These are phyloP conservation scores for Groenewaldozyma tartarivorans DNA, from an alignment of 805 yeast genomes.

Conservation along the genomic window DNA sequence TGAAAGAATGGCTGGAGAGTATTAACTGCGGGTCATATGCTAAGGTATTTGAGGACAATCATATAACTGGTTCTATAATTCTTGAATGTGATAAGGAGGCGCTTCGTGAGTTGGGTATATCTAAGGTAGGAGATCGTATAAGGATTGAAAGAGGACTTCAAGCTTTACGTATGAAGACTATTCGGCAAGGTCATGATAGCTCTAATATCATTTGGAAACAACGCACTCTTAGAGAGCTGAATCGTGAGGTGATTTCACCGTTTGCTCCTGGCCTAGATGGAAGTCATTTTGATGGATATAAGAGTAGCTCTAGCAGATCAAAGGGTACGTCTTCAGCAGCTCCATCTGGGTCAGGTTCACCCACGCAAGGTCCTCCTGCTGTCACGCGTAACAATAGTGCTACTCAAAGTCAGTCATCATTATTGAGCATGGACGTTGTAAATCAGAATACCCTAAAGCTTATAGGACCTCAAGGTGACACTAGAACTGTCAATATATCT, in stretches of 20 bases:
- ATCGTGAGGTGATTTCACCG: constrained; percentile 14
- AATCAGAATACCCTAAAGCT: constrained; percentile 44
- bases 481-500: constrained; percentile 56
- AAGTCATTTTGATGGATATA: not conserved
- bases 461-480: constrained; percentile 65
- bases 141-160: constrained; percentile 52
- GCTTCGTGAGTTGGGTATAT: constrained; percentile 62
- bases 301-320: not conserved
- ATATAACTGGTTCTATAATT: constrained; percentile 46
- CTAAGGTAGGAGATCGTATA: constrained; percentile 77
- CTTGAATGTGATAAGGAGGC: constrained; percentile 54
- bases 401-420: not conserved
- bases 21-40: constrained; percentile 23
- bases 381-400: not conserved
- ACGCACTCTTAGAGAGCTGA: constrained; percentile 12
- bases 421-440: constrained; percentile 29
- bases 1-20: constrained; percentile 26
- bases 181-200: not conserved
- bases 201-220: not conserved
- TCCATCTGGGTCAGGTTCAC: not conserved
- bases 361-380: too few species aligned
- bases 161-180: constrained; percentile 27
- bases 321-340: not conserved
- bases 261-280: constrained; percentile 7
- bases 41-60: constrained; percentile 32